Conservation (phyloP, 805 yeast genomes). For the Cyberlindnera euphorbiiphila region DNA sequence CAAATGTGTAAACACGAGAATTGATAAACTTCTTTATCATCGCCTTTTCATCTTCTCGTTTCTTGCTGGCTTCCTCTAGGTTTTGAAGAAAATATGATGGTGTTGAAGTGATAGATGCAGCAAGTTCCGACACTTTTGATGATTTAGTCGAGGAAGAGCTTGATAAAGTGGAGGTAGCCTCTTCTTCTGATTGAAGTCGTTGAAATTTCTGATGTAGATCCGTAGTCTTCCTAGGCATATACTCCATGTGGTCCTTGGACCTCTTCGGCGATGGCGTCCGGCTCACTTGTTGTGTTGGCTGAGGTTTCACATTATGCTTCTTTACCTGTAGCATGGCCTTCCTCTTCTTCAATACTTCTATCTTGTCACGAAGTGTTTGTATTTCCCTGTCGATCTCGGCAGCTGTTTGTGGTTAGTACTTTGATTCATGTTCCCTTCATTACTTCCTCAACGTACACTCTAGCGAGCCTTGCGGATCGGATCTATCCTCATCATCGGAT, state of each 20-base stretch:
- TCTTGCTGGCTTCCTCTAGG: constrained; percentile 27
- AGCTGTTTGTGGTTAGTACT: neutral
- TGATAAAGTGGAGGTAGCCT: no score
- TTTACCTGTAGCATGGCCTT: neutral
- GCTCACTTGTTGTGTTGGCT: constrained; percentile 4
- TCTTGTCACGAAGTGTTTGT: neutral
- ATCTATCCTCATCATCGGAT: constrained; percentile 11
- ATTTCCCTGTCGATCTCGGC: neutral
- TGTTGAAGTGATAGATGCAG: constrained; percentile 16
- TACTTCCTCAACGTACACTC: neutral
- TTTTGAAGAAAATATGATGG: constrained; percentile 33
- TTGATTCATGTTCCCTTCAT: neutral
- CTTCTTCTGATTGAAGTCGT: neutral
- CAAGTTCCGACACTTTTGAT: constrained; percentile 4
- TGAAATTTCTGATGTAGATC: constrained; percentile 7
- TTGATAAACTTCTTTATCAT: constrained; percentile 28
- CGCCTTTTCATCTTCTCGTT: constrained; percentile 22
- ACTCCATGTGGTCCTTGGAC: neutral
- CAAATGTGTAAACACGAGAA: constrained; percentile 39
- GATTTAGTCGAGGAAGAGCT: neutral
- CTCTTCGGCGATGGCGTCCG: constrained; percentile 18
- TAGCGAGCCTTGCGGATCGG: neutral
- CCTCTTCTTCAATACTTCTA: neutral
- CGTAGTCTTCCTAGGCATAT: neutral
- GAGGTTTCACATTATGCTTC: neutral